A percentile compares a stretch with the other conserved stretches of the same genome.
These are phyloP conservation scores for Sisymbrium irio DNA, from an alignment of 345 rosid genomes.

Conservation along the genomic window DNA sequence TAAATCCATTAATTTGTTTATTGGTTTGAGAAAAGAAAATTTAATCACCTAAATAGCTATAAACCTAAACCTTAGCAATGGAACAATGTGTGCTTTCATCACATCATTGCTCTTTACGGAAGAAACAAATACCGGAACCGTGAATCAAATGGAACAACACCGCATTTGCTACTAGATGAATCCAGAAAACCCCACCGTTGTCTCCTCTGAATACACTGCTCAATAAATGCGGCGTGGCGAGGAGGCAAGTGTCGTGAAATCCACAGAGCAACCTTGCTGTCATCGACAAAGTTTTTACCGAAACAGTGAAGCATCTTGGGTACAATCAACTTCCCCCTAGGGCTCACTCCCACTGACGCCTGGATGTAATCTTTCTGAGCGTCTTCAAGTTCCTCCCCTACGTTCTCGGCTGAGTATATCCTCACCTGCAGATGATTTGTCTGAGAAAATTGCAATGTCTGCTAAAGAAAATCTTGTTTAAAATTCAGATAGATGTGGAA, in stretches of 20 bases:
- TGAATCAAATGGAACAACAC: slow-evolving; percentile 72
- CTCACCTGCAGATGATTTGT: slow-evolving; percentile 53
- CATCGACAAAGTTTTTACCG: slow-evolving; percentile 68
- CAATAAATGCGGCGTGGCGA: slow-evolving; percentile 68
- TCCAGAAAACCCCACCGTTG: slow-evolving; percentile 67
- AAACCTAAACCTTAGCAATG: slow-evolving; percentile 12
- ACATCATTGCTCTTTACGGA: slow-evolving; percentile 33
- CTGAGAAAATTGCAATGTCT: background rate
- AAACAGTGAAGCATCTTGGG: slow-evolving; percentile 84
- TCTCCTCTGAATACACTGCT: slow-evolving; percentile 71
- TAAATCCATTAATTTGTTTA: slow-evolving; percentile 10
- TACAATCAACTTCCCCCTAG: slow-evolving; percentile 76
- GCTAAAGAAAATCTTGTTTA: background rate
- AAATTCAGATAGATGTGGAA: background rate
- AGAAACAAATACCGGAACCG: slow-evolving; percentile 79
- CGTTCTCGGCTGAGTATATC: slow-evolving; percentile 60
- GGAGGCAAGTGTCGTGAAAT: slow-evolving; percentile 80
- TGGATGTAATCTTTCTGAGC: slow-evolving; percentile 76
- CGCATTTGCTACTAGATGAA: slow-evolving; percentile 61
- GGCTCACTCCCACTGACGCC: slow-evolving; percentile 82
- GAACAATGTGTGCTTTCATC: background rate
- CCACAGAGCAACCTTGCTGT: slow-evolving; percentile 72
- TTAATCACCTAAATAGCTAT: slow-evolving; percentile 19
- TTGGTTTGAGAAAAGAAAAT: slow-evolving; percentile 1
- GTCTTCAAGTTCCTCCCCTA: slow-evolving; percentile 73